Evolutionary conservation across 2,329 filamentous ascomycete species (phyloP), one percentile per base, ranked within the genome.

Genomic region (Stylonectria norvegica): DNA sequence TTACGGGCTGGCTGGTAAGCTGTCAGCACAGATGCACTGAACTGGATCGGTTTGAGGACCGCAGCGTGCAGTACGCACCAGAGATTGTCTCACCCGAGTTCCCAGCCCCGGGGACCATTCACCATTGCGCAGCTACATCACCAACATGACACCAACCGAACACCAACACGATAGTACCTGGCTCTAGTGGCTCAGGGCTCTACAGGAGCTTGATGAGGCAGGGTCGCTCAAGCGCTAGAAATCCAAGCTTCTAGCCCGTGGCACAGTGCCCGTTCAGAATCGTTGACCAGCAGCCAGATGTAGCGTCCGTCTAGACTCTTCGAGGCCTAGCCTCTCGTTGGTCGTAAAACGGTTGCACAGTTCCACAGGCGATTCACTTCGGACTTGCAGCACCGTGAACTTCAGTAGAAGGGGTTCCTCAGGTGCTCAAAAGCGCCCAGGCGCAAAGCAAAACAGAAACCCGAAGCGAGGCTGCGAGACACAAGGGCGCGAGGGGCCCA

Each of bases 231-330:
- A 14, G 33, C 47, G 38, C 48, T 49, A 51, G 45, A 41, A 38
- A 41, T 44, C 52, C 48, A 49, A 50, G 44, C 37, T 40, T 48
- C 38, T 22, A 23, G 34, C 41, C 42, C 36, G 34, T 47, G 31
- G 42, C 38, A 53, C 49, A 55, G 45, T 55, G 45, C 39, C 40
- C 36, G 40, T 47, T 44, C 35, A 18, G 33, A 17, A 22, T 34
- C 22, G 15, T 34, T 19, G 23, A 22, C 34, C 34, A 35, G 34
- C 14, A 34, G 23, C 27, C 34, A 32, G 35, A 29, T n/a, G n/a
- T n/a, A n/a, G 6, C 27, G n/a, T 14, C 27, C 27, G 5, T 29
- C 27, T 29, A 29, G n/a, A 14, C 27, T 14, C 6, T n/a, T n/a
- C n/a, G n/a, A n/a, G n/a, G n/a, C n/a, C n/a, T n/a, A n/a, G n/a